A percentile compares a stretch with the other conserved stretches of the same genome.
Conservation (phyloP, 2,329 filamentous ascomycete species). For the Ilyonectria robusta region DNA sequence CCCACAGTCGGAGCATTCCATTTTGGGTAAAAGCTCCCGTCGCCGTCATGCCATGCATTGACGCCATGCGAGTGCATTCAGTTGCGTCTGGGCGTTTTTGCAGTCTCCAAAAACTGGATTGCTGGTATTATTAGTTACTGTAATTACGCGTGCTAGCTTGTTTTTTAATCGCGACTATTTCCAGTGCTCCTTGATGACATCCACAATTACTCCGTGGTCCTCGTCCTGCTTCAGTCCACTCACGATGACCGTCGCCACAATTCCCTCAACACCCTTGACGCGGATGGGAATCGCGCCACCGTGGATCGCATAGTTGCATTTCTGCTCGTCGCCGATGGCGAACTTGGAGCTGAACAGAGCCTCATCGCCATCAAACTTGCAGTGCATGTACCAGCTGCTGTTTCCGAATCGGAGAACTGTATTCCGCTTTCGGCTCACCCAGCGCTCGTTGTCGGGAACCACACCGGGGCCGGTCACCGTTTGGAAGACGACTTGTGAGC, state of each 20-base stretch:
- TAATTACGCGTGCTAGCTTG: neutral
- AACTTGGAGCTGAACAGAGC: slow-evolving; percentile 75
- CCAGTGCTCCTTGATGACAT: slow-evolving; percentile 73
- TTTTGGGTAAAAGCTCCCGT: neutral
- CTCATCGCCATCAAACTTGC: slow-evolving; percentile 77
- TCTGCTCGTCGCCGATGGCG: slow-evolving; percentile 69
- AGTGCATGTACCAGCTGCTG: slow-evolving; percentile 79
- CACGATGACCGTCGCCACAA: slow-evolving; percentile 82
- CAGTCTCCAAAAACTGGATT: neutral
- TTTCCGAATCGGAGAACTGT: slow-evolving; percentile 80
- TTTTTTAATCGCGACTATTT: slow-evolving; percentile 28
- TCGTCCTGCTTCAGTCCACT: slow-evolving; percentile 83
- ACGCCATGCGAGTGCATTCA: neutral
- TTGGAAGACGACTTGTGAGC: slow-evolving; percentile 78
- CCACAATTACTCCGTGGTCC: slow-evolving; percentile 83
- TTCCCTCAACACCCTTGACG: slow-evolving; percentile 80
- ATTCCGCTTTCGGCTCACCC: slow-evolving; percentile 79
- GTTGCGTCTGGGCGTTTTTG: neutral
- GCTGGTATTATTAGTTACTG: neutral
- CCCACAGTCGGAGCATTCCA: neutral
- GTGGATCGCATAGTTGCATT: slow-evolving; percentile 80
- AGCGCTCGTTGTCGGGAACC: slow-evolving; percentile 78
- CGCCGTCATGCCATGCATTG: neutral
- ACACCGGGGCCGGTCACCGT: slow-evolving; percentile 76
- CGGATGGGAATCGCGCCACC: slow-evolving; percentile 82